Evolutionary conservation across 2,329 filamentous ascomycete species (phyloP).

Genomic region (Fusarium abutilonis): DNA sequence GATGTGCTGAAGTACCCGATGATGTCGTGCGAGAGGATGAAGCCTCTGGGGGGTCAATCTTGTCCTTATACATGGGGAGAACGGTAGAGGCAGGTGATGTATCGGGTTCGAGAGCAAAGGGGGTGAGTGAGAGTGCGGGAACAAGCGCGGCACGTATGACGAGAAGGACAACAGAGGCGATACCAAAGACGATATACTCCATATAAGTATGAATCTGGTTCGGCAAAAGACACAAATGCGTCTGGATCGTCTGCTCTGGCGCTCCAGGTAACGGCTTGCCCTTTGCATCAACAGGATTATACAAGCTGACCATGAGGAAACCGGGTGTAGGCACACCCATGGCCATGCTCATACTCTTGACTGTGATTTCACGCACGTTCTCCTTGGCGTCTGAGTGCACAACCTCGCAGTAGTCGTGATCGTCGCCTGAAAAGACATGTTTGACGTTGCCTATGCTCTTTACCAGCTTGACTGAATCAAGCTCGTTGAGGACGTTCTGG

Average conservation of each 20-base stretch:
- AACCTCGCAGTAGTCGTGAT: constrained; percentile 97
- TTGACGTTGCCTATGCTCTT: constrained; percentile 82
- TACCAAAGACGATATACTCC: constrained; percentile 74
- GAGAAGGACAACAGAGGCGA: constrained; percentile 61
- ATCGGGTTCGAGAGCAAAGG: constrained; percentile 62
- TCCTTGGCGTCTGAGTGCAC: constrained; percentile 76
- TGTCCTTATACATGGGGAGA: constrained; percentile 63
- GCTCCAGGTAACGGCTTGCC: constrained; percentile 59
- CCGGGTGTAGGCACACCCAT: constrained; percentile 93
- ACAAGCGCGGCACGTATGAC: constrained; percentile 66
- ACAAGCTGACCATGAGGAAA: constrained; percentile 87
- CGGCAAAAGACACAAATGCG: constrained; percentile 88
- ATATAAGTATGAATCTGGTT: constrained; percentile 88
- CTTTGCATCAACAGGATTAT: constrained; percentile 82
- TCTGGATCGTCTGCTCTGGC: constrained; percentile 75
- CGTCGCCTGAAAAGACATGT: constrained; percentile 93
- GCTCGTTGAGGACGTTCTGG: constrained; percentile 86
- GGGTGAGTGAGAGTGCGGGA: constrained; percentile 62
- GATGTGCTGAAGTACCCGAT: constrained; percentile 41
- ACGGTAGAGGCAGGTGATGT: constrained; percentile 37
- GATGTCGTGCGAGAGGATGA: constrained; percentile 29
- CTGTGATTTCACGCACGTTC: constrained; percentile 83
- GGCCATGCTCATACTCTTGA: constrained; percentile 94
- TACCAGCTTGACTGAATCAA: constrained; percentile 79
- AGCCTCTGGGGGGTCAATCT: constrained; percentile 56